Conservation (phyloP, 768 basidiomycete species). For the Tylopilus felleus region DNA sequence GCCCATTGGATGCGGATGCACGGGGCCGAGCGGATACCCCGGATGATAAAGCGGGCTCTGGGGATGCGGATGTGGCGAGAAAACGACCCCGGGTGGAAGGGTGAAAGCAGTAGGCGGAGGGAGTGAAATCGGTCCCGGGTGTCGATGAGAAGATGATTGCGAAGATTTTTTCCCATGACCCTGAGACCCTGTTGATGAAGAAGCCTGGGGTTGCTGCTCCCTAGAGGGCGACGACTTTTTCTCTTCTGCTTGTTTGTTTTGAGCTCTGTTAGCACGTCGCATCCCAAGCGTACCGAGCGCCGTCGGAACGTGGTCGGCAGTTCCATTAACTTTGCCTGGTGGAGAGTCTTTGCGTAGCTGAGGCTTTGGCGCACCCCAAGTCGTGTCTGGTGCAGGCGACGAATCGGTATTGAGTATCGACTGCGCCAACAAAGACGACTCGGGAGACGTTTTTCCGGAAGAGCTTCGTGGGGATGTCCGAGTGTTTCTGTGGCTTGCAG, state of each 20-base stretch:
- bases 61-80: slow-evolving; percentile 34
- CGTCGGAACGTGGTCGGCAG: slow-evolving; percentile 14
- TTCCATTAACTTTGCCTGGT: slow-evolving; percentile 17
- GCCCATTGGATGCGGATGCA: slow-evolving; percentile 25
- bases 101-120: slow-evolving; percentile 55
- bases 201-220: slow-evolving; percentile 17
- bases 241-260: slow-evolving; percentile 25
- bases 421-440: slow-evolving; percentile 8
- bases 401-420: slow-evolving; percentile 14
- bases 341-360: slow-evolving; percentile 10
- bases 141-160: slow-evolving; percentile 38
- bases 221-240: slow-evolving; percentile 8
- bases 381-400: slow-evolving; percentile 4
- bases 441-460: slow-evolving; percentile 6
- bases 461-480: slow-evolving; percentile 3
- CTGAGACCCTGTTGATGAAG: slow-evolving; percentile 13
- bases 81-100: slow-evolving; percentile 36
- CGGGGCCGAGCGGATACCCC: slow-evolving; percentile 30
- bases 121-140: slow-evolving; percentile 68
- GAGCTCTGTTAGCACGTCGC: slow-evolving; percentile 27
- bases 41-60: slow-evolving; percentile 41
- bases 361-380: slow-evolving; percentile 18
- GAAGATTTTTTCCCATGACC: slow-evolving; percentile 12
- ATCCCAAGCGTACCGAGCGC: slow-evolving; percentile 28
- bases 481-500: slow-evolving; percentile 5